phyloP scores from a whole-genome alignment of 2,329 filamentous ascomycete genomes.

The Lecanicillium sp. region DNA sequence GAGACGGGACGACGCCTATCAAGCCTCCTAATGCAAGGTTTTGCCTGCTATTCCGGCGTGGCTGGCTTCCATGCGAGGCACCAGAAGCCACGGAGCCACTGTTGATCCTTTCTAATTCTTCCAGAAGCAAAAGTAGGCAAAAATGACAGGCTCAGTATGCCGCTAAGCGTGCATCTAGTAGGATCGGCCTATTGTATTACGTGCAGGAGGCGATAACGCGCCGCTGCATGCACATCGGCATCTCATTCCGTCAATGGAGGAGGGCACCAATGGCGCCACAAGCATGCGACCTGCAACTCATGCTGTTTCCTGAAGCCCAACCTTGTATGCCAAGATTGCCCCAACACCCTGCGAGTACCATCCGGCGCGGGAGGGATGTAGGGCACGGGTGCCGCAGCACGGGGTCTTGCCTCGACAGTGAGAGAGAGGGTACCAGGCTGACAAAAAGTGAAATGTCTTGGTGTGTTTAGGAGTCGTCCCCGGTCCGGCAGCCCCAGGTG shows the following conservation, averaged over 20 bases:
- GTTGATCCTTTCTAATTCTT: constrained; percentile 1
- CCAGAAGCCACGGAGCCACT: constrained; percentile 7
- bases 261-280: background rate
- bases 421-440: background rate
- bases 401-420: background rate
- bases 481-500: constrained; percentile 1
- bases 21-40: background rate
- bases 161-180: too few species aligned
- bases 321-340: background rate
- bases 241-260: background rate
- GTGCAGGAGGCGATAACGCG: too few species aligned
- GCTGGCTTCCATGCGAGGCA: constrained; percentile 2
- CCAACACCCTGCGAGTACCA: background rate
- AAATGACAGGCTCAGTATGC: background rate
- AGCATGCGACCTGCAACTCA: constrained; percentile 5
- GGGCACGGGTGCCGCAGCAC: background rate
- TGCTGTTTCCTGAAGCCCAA: constrained; percentile 3
- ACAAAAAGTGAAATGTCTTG: background rate
- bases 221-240: too few species aligned
- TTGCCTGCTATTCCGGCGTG: background rate
- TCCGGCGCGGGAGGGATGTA: background rate
- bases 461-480: constrained; percentile 6
- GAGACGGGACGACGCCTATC: background rate
- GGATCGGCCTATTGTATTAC: too few species aligned
- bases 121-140: background rate